phyloP scores from a whole-genome alignment of 768 basidiomycete genomes.

The Lactarius quietus region DNA sequence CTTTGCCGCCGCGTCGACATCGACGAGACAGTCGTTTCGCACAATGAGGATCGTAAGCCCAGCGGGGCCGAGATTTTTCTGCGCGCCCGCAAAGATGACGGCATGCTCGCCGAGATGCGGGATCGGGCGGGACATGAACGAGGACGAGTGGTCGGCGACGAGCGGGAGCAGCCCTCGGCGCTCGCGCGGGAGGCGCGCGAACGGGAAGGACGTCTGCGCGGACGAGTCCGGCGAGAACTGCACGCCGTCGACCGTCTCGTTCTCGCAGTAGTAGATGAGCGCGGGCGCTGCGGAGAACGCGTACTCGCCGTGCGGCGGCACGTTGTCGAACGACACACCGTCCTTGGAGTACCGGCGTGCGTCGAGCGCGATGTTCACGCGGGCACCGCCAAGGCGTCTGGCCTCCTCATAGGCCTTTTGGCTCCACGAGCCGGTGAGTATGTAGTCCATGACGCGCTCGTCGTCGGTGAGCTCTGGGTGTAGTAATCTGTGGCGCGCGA shows the following conservation, averaged over 20 bases:
- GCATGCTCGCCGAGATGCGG: slow-evolving; percentile 85
- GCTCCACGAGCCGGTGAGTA: slow-evolving; percentile 92
- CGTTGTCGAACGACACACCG: slow-evolving; percentile 69
- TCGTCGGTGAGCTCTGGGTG: slow-evolving; percentile 54
- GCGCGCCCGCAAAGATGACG: slow-evolving; percentile 93
- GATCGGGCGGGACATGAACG: slow-evolving; percentile 95
- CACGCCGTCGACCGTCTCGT: slow-evolving; percentile 96
- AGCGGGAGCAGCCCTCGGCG: slow-evolving; percentile 62
- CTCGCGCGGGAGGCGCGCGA: slow-evolving; percentile 53
- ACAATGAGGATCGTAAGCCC: slow-evolving; percentile 93
- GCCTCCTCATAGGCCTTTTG: slow-evolving; percentile 85
- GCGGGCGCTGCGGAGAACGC: slow-evolving; percentile 77
- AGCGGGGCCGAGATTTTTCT: slow-evolving; percentile 96
- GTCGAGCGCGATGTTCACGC: slow-evolving; percentile 70
- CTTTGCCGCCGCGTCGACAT: slow-evolving; percentile 72
- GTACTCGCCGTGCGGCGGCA: slow-evolving; percentile 74
- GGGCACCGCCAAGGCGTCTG: slow-evolving; percentile 54
- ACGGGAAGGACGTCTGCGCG: slow-evolving; percentile 72
- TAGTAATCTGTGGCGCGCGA: slow-evolving; percentile 78
- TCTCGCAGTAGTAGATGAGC: slow-evolving; percentile 97
- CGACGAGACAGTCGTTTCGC: slow-evolving; percentile 90
- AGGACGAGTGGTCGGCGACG: slow-evolving; percentile 93
- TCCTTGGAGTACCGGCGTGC: slow-evolving; percentile 57
- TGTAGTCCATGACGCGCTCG: slow-evolving; percentile 76
- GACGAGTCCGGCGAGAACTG: slow-evolving; percentile 67